Evolutionary conservation across 768 basidiomycete species (phyloP), one percentile per base, ranked within the genome.

Genomic region (Termitomyces sp.): DNA sequence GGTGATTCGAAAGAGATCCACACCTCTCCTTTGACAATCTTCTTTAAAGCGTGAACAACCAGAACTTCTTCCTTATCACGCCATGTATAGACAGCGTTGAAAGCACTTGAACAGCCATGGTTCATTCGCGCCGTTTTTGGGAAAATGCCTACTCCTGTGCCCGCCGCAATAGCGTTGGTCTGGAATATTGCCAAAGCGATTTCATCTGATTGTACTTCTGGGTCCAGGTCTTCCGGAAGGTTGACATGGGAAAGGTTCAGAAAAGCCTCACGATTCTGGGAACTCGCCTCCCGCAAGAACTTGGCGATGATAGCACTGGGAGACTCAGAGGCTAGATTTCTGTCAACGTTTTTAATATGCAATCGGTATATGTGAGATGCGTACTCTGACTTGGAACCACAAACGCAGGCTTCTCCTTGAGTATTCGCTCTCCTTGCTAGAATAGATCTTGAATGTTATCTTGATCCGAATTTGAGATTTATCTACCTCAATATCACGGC

Each of bases 51-150:
- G 68, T 87, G 75, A 4, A 88, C 81, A 37, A 84, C 78, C 22
- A 87, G 64, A 4, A 70, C 69, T 12, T 70, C 66, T 57, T 84
- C 82, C 31, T 72, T 66, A 46, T 80, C 76, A 52, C 84, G 73
- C 82, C 82, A 88, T 0, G 75, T 75, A 65, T 88, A 88, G 13
- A 88, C 82, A 5, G 75, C 77, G 68, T 88, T 88, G 73, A 89
- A 88, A 6, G 84, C 84, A 55, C 78, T 75, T 4, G 85, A 81
- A 65, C 87, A 88, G 0, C 83, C 87, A 61, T 88, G 87, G 63
- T 89, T 89, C 60, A 88, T 62, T 45, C 87, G 75, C 13, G 86
- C 84, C 78, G 83, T 86, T 22, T 68, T 73, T n/a, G 86, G 86
- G 67, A 88, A 88, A n/a, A 89, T 74, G 0, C 85, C 87, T 3